These are phyloP conservation scores for Leptographium procerum DNA, from an alignment of 2,329 filamentous ascomycete species.

Conservation along the genomic window DNA sequence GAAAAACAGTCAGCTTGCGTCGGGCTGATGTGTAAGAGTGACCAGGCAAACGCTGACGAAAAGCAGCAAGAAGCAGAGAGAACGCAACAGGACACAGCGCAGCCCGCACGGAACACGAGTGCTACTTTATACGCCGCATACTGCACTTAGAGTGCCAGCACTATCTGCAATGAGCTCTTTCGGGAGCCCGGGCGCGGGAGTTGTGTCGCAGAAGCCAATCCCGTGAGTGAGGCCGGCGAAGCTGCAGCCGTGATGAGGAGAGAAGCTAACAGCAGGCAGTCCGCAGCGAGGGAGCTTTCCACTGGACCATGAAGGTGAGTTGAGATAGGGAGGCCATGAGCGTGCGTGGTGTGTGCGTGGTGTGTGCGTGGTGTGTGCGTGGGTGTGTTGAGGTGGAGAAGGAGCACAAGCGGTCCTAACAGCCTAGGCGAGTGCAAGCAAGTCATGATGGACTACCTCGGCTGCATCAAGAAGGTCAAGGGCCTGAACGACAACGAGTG, in stretches of 20 bases:
- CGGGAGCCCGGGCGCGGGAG: constrained; percentile 16
- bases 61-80: too few species aligned
- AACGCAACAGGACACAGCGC: not conserved
- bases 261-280: constrained; percentile 29
- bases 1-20: not conserved
- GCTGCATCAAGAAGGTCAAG: constrained; percentile 72
- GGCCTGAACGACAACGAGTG: constrained; percentile 84
- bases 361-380: not conserved
- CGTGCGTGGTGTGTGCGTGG: not conserved
- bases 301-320: constrained; percentile 73
- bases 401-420: not conserved
- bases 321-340: not conserved
- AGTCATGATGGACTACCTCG: constrained; percentile 74
- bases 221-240: constrained; percentile 18
- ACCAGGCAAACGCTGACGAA: too few species aligned
- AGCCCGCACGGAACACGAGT: too few species aligned
- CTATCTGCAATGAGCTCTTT: constrained; percentile 15
- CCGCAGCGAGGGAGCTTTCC: constrained; percentile 91
- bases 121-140: not conserved
- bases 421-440: constrained; percentile 83
- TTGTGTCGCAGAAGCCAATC: constrained; percentile 18
- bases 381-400: too few species aligned
- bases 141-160: not conserved
- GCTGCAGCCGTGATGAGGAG: not conserved
- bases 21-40: not conserved